Evolutionary conservation across 257 asterid species (phyloP), one percentile per base, ranked within the genome.

Genomic region (Solanum megistacrolobum): DNA sequence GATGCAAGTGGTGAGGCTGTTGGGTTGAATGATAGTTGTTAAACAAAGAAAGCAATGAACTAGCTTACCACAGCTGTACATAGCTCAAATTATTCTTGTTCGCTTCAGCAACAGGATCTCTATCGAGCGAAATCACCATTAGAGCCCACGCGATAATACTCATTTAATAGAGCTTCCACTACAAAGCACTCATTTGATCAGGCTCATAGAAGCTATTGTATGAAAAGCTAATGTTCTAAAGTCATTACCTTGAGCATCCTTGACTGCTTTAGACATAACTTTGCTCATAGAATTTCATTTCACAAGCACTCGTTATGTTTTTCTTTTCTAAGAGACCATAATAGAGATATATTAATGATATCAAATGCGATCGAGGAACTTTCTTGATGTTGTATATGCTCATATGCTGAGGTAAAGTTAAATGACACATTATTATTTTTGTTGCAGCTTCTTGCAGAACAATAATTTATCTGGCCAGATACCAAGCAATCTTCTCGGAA

Each of bases 391-490:
- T 48, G 38, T 46, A 81, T 46, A 81, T 46, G 38, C 27, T 79
- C 84, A 43, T 79, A 27, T 16, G 27, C 9, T 35, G 82, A 34
- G 14, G 25, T 73, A 35, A 73, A 35, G 82, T 10, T 20, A 73
- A 73, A 73, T 73, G 82, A 73, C 48, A 20, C 55, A 18, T 29
- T 55, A 39, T 84, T 18, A n/a, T 83, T 71, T 86, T 71, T 86
- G 36, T 81, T 36, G 69, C 95, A 97, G 99, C 83, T 95, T 92
- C 89, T 60, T 97, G 91, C 95, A 97, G 83, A 96, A 94, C 91
- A 97, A 97, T 93, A 97, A 97, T 87, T 93, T 97, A 81, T 92
- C 95, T n/a, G 99, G 99, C 62, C 92, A 89, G 82, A 91, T 97
- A 86, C 99, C 99, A 13, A 89, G 90, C 91, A 88, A 23, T 91